Evolutionary conservation across 2,329 filamentous ascomycete genomes (phyloP), one percentile per base, ranked within the genome.

Genomic region (Ophiognomonia clavigignenti-juglandacearum): DNA sequence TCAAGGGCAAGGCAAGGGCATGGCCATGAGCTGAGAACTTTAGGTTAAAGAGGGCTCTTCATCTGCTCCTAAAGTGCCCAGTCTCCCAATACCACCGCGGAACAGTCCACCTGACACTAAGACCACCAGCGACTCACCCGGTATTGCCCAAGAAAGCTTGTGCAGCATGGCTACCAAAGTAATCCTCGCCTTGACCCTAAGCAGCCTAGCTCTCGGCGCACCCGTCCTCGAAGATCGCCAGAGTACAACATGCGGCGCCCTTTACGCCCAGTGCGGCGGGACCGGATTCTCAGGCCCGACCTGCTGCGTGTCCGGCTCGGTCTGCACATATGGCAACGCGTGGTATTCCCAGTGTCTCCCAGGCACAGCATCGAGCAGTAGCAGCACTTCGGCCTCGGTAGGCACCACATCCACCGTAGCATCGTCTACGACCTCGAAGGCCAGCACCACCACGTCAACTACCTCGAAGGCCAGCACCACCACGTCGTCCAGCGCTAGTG

Each of bases 201-300:
- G 65, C 57, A 57, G 61, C 39, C 52, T 62, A 31, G 64, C 62
- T 52, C 56, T 72, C 13, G 70, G 68, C 42, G 65, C 62, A 19
- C 71, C 71, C 18, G 52, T 45, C n/a, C 18, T 39, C 18, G 37
- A 26, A 16, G 39, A 48, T n/a, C 41, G 47, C 7, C 47, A 40
- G 27, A 16, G 16, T 19, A n/a, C n/a, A n/a, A n/a, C n/a, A n/a
- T n/a, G n/a, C n/a, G n/a, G n/a, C n/a, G n/a, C n/a, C n/a, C n/a
- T n/a, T n/a, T n/a, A n/a, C 56, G 47, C 53, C 19, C 72, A 74
- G 49, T 75, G 72, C 35, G 72, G 72, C 47, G 72, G 72, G n/a
- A 63, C 53, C n/a, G 64, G 61, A 45, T 75, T 62, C 61, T 57
- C 51, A 14, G 73, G 72, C 19, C 54, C 68, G n/a, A 72, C 68